A percentile compares a stretch with the other conserved stretches of the same genome.
Evolutionary conservation across 2,329 filamentous ascomycete species (phyloP).

Genomic region (Aspergillus jensenii): DNA sequence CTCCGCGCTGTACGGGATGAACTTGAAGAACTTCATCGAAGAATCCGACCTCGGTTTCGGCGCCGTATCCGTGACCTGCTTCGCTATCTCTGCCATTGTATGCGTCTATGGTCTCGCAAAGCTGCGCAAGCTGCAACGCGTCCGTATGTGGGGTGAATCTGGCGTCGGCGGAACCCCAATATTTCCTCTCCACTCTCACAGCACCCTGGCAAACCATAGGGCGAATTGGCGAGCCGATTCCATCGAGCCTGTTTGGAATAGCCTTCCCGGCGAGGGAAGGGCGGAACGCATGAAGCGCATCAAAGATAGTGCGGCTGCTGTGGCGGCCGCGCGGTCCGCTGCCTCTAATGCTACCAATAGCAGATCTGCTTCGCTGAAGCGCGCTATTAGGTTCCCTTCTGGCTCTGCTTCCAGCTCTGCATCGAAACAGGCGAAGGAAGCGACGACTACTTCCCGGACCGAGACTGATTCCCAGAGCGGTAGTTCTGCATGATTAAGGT

Average conservation of each 20-base stretch:
- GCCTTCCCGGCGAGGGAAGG: conserved; percentile 40
- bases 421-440: neutral
- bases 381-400: conserved; percentile 7
- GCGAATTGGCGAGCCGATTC: conserved; percentile 46
- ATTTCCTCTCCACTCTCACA: conserved; percentile 25
- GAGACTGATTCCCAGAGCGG: neutral
- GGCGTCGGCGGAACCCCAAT: conserved; percentile 38
- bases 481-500: neutral
- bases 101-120: conserved; percentile 82
- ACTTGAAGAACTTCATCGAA: conserved; percentile 97
- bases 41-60: conserved; percentile 85
- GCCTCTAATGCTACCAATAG: conserved; percentile 15
- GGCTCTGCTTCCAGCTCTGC: neutral
- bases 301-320: conserved; percentile 29
- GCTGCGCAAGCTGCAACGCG: conserved; percentile 79
- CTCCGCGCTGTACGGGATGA: conserved; percentile 99
- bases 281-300: conserved; percentile 38
- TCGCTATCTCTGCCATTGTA: conserved; percentile 71
- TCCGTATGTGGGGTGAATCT: conserved; percentile 76
- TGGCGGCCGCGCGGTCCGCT: conserved; percentile 13
- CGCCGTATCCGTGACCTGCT: conserved; percentile 69
- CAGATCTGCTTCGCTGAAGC: conserved; percentile 8
- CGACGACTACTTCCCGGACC: too few relatives aligned
- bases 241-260: conserved; percentile 41
- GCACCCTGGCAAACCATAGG: conserved; percentile 25